phyloP scores from a whole-genome alignment of 441 rosid species.

The Adansonia grandidieri region DNA sequence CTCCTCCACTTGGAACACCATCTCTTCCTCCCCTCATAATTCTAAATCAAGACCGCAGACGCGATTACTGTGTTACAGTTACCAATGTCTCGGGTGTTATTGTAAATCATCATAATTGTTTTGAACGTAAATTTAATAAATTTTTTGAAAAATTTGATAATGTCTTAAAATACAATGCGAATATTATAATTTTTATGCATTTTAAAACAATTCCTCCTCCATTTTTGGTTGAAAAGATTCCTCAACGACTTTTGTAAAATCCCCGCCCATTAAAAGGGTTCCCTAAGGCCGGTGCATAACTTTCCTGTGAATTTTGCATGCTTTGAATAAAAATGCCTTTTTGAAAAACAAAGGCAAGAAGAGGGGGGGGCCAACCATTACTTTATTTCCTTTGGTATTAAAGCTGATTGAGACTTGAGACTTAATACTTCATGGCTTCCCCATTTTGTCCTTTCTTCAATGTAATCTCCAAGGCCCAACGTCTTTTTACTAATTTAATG shows the following conservation, averaged over 20 bases:
- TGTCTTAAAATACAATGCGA: too few species aligned
- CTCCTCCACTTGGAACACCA: background rate
- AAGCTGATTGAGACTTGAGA: background rate
- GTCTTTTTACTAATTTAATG: background rate
- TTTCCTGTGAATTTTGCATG: slow-evolving; percentile 15
- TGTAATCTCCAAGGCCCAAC: background rate
- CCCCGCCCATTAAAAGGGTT: slow-evolving; percentile 16
- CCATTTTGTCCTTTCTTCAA: background rate
- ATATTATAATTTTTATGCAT: too few species aligned
- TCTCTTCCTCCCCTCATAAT: too few species aligned
- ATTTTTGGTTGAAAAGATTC: background rate
- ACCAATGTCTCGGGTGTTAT: too few species aligned
- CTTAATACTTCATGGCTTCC: background rate
- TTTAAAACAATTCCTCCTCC: too few species aligned
- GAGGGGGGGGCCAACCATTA: background rate
- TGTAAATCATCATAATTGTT: too few species aligned
- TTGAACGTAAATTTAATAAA: too few species aligned
- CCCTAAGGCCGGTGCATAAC: slow-evolving; percentile 19
- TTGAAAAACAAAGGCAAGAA: slow-evolving; percentile 10
- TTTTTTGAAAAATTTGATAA: too few species aligned
- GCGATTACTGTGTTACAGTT: too few species aligned
- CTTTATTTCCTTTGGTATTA: background rate
- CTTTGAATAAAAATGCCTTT: slow-evolving; percentile 20
- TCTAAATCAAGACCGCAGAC: too few species aligned
- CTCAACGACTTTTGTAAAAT: slow-evolving; percentile 11